phyloP scores from a whole-genome alignment of 768 basidiomycete species.

The Tricholoma bakamatsutake region DNA sequence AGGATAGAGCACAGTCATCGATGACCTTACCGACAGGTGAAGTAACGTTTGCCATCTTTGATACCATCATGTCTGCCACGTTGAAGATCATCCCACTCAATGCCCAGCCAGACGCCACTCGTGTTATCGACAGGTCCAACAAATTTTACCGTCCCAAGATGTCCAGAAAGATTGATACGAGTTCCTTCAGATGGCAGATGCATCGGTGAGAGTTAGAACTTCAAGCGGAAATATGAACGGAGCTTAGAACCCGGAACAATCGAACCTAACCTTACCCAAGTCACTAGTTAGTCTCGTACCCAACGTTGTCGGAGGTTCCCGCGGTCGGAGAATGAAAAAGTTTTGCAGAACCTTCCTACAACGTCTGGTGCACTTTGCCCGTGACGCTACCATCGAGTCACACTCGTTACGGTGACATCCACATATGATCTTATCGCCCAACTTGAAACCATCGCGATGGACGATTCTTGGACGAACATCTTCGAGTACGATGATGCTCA shows the following conservation, averaged over 20 bases:
- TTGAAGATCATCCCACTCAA: slow-evolving; percentile 88
- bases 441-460: too few relatives aligned
- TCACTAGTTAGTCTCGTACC: too few relatives aligned
- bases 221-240: background rate
- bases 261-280: background rate
- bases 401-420: too few relatives aligned
- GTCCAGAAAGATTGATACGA: slow-evolving; percentile 47
- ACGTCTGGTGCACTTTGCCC: too few relatives aligned
- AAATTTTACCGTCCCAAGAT: slow-evolving; percentile 67
- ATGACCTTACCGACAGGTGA: slow-evolving; percentile 60
- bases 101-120: slow-evolving; percentile 80
- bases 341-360: too few relatives aligned
- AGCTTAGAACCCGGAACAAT: background rate
- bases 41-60: slow-evolving; percentile 76
- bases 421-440: too few relatives aligned
- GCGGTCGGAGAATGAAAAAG: too few relatives aligned
- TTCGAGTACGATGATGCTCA: too few relatives aligned
- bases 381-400: too few relatives aligned
- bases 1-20: slow-evolving; percentile 7
- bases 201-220: slow-evolving; percentile 6
- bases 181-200: slow-evolving; percentile 38
- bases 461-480: too few relatives aligned
- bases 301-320: too few relatives aligned
- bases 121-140: slow-evolving; percentile 60
- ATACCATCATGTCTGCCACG: slow-evolving; percentile 87